These are phyloP conservation scores for Beauveria pseudobassiana DNA, from an alignment of 2,329 filamentous ascomycete species.

Conservation along the genomic window DNA sequence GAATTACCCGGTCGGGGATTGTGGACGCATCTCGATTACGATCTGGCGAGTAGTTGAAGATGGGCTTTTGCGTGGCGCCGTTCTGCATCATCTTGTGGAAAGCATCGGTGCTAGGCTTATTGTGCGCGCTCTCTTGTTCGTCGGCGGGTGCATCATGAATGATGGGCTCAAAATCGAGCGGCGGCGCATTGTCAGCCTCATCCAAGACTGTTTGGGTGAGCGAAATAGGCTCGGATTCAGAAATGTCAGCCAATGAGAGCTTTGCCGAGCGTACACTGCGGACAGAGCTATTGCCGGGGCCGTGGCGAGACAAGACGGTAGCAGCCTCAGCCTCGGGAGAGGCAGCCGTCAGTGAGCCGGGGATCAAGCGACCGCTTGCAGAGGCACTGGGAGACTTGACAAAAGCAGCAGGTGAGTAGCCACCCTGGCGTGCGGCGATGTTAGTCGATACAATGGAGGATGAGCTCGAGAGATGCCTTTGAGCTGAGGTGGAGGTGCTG, in stretches of 20 bases:
- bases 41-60: background rate
- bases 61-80: background rate
- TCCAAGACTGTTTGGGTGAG: conserved; percentile 46
- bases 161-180: conserved; percentile 20
- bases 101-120: conserved; percentile 21
- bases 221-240: conserved; percentile 46
- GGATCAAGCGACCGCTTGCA: conserved; percentile 47
- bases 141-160: conserved; percentile 19
- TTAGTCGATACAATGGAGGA: conserved; percentile 65
- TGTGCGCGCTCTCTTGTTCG: background rate
- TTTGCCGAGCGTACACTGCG: conserved; percentile 44
- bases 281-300: conserved; percentile 47
- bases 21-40: background rate
- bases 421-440: conserved; percentile 56
- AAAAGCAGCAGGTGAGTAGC: conserved; percentile 62
- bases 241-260: conserved; percentile 47
- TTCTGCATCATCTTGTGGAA: conserved; percentile 25
- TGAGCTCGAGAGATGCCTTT: conserved; percentile 41
- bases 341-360: conserved; percentile 41
- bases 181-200: conserved; percentile 38
- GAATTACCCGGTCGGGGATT: background rate
- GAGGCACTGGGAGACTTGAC: conserved; percentile 61
- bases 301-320: conserved; percentile 40
- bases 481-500: conserved; percentile 21
- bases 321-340: conserved; percentile 33